A percentile compares a stretch with the other conserved stretches of the same genome.
These are phyloP conservation scores for Alternaria infectoria DNA, from an alignment of 2,329 filamentous ascomycete genomes.

Conservation along the genomic window DNA sequence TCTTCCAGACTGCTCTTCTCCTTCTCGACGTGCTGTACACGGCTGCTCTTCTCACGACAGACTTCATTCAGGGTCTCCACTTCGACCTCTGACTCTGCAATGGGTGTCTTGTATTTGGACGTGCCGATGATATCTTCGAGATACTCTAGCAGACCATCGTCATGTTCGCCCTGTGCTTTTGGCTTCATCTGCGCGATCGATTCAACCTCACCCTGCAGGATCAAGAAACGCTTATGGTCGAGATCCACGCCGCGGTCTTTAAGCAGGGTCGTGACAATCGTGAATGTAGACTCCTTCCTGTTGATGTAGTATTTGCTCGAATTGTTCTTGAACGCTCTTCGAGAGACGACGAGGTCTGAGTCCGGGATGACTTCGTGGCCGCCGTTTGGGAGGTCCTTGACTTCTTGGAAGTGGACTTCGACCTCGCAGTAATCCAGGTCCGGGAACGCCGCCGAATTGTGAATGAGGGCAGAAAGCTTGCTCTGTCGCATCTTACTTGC, in stretches of 20 bases:
- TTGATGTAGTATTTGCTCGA: slow-evolving; percentile 99
- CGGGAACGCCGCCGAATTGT: slow-evolving; percentile 89
- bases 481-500: slow-evolving; percentile 99
- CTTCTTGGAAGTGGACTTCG: slow-evolving; percentile 93
- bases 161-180: slow-evolving; percentile 92
- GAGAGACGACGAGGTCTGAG: slow-evolving; percentile 85
- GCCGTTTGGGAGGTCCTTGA: slow-evolving; percentile 83
- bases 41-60: slow-evolving; percentile 91
- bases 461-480: slow-evolving; percentile 96
- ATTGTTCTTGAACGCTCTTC: slow-evolving; percentile 96
- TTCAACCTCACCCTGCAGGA: slow-evolving; percentile 96
- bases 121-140: slow-evolving; percentile 98
- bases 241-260: slow-evolving; percentile 90
- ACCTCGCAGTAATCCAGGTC: slow-evolving; percentile 92
- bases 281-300: slow-evolving; percentile 87
- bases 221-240: slow-evolving; percentile 97
- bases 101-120: slow-evolving; percentile 96
- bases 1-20: slow-evolving; percentile 92
- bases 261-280: slow-evolving; percentile 84
- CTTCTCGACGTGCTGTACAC: slow-evolving; percentile 97
- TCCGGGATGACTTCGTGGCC: slow-evolving; percentile 78
- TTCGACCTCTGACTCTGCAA: slow-evolving; percentile 89
- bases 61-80: slow-evolving; percentile 93
- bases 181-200: slow-evolving; percentile 99
- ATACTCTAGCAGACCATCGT: slow-evolving; percentile 94